These are phyloP conservation scores for Cochlearia excelsa DNA, from an alignment of 345 rosid genomes.

Conservation along the genomic window DNA sequence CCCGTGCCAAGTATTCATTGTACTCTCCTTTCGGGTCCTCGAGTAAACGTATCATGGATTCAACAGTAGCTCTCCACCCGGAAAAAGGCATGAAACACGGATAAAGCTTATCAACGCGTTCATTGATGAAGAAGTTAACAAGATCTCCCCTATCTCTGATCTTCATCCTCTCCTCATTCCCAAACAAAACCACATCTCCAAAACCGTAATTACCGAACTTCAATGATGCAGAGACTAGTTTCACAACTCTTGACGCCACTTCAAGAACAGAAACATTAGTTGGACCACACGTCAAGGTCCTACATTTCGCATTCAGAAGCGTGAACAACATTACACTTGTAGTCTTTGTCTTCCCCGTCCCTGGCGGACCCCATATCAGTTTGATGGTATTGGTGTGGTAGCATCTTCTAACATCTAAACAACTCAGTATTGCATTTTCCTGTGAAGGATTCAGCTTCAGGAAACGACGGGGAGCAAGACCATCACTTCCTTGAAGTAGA, in stretches of 20 bases:
- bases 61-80: slow-evolving; percentile 41
- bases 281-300: slow-evolving; percentile 51
- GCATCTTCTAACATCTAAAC: slow-evolving; percentile 31
- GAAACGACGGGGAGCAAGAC: neutral
- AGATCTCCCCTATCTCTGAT: slow-evolving; percentile 33
- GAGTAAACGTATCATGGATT: slow-evolving; percentile 37
- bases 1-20: neutral
- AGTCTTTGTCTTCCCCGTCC: slow-evolving; percentile 55
- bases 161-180: slow-evolving; percentile 41
- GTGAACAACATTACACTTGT: slow-evolving; percentile 34
- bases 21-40: slow-evolving; percentile 29
- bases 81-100: slow-evolving; percentile 20
- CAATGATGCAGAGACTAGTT: slow-evolving; percentile 18
- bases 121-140: slow-evolving; percentile 37
- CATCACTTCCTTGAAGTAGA: slow-evolving; percentile 26
- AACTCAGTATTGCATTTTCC: slow-evolving; percentile 34
- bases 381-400: slow-evolving; percentile 34
- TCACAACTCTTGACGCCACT: slow-evolving; percentile 40
- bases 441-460: slow-evolving; percentile 42
- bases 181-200: slow-evolving; percentile 48
- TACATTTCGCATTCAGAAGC: slow-evolving; percentile 39
- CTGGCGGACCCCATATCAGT: slow-evolving; percentile 62
- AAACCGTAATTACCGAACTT: slow-evolving; percentile 29
- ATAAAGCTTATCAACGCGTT: slow-evolving; percentile 33
- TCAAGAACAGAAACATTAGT: slow-evolving; percentile 46